These are phyloP conservation scores for Claviceps lovelessii DNA, from an alignment of 2,329 filamentous ascomycete genomes.

Conservation along the genomic window DNA sequence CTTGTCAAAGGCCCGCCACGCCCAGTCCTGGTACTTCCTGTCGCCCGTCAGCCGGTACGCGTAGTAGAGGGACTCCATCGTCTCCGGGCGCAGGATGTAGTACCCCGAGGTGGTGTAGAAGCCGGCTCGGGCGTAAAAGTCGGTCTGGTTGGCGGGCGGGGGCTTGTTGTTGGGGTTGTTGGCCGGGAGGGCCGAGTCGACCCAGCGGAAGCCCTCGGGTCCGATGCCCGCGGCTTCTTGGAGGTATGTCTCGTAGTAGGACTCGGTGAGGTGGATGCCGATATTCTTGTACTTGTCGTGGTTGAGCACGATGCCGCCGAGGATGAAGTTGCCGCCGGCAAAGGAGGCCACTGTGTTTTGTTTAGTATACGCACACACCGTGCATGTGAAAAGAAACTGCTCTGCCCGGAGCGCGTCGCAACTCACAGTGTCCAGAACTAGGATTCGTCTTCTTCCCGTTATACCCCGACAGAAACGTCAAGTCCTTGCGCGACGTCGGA, in stretches of 20 bases:
- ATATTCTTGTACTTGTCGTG: constrained; percentile 56
- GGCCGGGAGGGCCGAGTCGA: constrained; percentile 23
- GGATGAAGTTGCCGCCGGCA: constrained; percentile 70
- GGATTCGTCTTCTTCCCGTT: constrained; percentile 29
- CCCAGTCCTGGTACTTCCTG: constrained; percentile 65
- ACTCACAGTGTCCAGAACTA: constrained; percentile 35
- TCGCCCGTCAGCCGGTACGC: constrained; percentile 69
- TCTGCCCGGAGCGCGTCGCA: no score
- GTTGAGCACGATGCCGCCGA: constrained; percentile 58
- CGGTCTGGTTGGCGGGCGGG: constrained; percentile 30
- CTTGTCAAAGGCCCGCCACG: constrained; percentile 61
- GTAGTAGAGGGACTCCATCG: constrained; percentile 76
- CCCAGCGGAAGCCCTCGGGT: constrained; percentile 57
- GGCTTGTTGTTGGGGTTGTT: constrained; percentile 25
- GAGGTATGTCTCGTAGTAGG: constrained; percentile 61
- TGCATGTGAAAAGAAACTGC: no score
- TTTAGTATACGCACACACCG: neutral
- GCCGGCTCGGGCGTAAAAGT: constrained; percentile 52
- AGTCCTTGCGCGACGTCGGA: constrained; percentile 48
- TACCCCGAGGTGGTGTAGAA: constrained; percentile 51
- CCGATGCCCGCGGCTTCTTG: constrained; percentile 59
- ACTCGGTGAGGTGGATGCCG: constrained; percentile 55
- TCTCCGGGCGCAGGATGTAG: constrained; percentile 67
- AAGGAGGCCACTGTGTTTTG: constrained; percentile 54
- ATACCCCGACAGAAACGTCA: constrained; percentile 57